Evolutionary conservation across 805 yeast species (phyloP), one percentile per base, ranked within the genome.

Genomic region (Metschnikowia hibisci): DNA sequence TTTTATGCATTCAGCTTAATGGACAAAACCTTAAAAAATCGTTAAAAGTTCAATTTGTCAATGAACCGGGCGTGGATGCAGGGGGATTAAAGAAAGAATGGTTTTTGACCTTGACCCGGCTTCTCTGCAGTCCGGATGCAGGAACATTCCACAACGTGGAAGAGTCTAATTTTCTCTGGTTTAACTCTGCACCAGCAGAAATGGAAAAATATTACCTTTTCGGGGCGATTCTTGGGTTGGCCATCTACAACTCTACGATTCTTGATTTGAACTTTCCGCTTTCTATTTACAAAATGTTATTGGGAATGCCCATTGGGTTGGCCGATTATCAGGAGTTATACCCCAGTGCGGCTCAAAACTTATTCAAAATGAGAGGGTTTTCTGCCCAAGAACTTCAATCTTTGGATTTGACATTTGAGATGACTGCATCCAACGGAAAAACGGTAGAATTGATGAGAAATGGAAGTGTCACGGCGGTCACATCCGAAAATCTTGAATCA

Each of bases 61-160:
- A 82, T 46, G 99, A 91, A 57, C 95, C 90, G 0, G 99, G 98
- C 0, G 77, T 91, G 16, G 99, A 91, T 66, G 97, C 89, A 0
- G 98, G 99, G 2, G 99, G 99, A 0, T 71, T 91, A 45, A 80
- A 84, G 54, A 90, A 89, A 57, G 99, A 91, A 57, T 91, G 99
- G 99, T 90, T 93, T 61, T 69, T 80, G 37, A 63, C 90, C 31
- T 66, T 93, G 31, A 81, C 86, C 1, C 77, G 77, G 45, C 82
- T 83, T 20, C 61, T 91, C 2, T 85, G 90, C 57, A 77, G 76
- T 54, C 84, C 89, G 2, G 67, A 70, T 36, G 77, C 80, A 26
- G 88, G 87, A 0, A 71, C 89, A 61, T 82, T 93, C 47, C 57
- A 66, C 7, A 77, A 78, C 51, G 77, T 81, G 33, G 85, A 81